Conservation (phyloP, 257 asterid species). For the Mitragyna speciosa region DNA sequence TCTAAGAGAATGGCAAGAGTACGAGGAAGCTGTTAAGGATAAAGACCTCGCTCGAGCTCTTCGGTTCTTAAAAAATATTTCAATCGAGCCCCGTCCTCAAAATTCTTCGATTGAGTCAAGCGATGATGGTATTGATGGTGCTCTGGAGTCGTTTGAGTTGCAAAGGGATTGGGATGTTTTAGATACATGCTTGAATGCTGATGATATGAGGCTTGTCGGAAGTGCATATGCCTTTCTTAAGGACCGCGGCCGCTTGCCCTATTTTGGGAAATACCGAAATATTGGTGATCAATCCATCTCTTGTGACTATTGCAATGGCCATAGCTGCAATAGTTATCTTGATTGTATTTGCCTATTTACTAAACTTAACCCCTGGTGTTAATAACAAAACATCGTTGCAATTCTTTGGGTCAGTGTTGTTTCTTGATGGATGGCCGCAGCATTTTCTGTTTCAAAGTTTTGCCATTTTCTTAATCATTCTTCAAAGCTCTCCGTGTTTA, state of each 20-base stretch:
- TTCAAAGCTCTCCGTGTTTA: too few relatives aligned
- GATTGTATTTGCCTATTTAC: too few relatives aligned
- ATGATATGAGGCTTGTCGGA: constrained; percentile 87
- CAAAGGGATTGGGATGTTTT: constrained; percentile 76
- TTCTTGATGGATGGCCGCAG: too few relatives aligned
- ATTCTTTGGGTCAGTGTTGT: background rate
- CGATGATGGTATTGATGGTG: constrained; percentile 26
- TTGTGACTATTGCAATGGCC: background rate
- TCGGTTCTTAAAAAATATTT: constrained; percentile 54
- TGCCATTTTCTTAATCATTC: background rate
- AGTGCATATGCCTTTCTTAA: constrained; percentile 70
- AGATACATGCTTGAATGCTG: constrained; percentile 93
- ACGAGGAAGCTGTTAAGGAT: constrained; percentile 82
- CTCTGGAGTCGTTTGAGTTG: constrained; percentile 15
- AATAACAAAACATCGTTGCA: background rate
- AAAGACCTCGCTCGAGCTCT: constrained; percentile 94
- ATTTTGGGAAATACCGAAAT: constrained; percentile 64
- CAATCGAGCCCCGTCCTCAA: constrained; percentile 25
- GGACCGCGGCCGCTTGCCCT: constrained; percentile 63
- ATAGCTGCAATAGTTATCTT: too few relatives aligned
- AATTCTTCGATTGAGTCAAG: constrained; percentile 29
- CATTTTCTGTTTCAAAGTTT: background rate
- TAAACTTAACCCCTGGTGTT: background rate
- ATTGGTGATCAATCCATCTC: constrained; percentile 46
- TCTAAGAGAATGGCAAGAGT: constrained; percentile 75